A percentile compares a stretch with the other conserved stretches of the same genome.
Conservation (phyloP, 2,329 filamentous ascomycete species). For the Alternaria ethzedia region DNA sequence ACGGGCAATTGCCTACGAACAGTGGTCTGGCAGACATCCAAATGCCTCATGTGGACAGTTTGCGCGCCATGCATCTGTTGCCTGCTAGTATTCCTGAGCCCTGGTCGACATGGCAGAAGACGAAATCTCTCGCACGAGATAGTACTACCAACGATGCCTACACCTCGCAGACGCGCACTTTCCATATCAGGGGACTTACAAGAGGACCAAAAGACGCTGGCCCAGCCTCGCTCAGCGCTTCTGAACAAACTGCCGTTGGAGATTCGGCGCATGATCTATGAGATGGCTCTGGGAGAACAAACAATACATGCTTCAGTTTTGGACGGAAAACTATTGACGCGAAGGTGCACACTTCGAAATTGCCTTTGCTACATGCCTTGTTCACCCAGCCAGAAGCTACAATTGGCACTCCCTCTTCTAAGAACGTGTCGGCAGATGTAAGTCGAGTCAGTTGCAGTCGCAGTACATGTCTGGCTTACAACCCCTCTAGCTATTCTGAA, state of each 20-base stretch:
- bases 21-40: slow-evolving; percentile 18
- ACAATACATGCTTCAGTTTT: slow-evolving; percentile 16
- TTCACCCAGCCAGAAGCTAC: not conserved
- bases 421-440: slow-evolving; percentile 31
- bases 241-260: slow-evolving; percentile 28
- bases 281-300: slow-evolving; percentile 15
- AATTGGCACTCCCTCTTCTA: slow-evolving; percentile 16
- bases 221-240: slow-evolving; percentile 26
- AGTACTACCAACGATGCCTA: slow-evolving; percentile 17
- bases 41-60: slow-evolving; percentile 19
- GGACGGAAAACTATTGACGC: slow-evolving; percentile 13
- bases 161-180: slow-evolving; percentile 22
- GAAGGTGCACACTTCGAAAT: slow-evolving; percentile 1
- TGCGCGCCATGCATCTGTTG: slow-evolving; percentile 28
- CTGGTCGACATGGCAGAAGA: not conserved
- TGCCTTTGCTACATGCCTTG: slow-evolving; percentile 1
- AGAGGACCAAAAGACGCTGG: slow-evolving; percentile 14
- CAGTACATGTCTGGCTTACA: not conserved
- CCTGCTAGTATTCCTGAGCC: slow-evolving; percentile 11
- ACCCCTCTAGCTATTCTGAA: slow-evolving; percentile 28
- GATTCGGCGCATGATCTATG: slow-evolving; percentile 28
- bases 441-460: slow-evolving; percentile 3
- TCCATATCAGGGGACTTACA: slow-evolving; percentile 13
- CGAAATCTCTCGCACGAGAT: not conserved
- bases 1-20: slow-evolving; percentile 10